Percentiles rank a stretch among this genome's conserved stretches.
phyloP scores from a whole-genome alignment of 1,139 yeast species.

The Scheffersomyces quercinus region DNA sequence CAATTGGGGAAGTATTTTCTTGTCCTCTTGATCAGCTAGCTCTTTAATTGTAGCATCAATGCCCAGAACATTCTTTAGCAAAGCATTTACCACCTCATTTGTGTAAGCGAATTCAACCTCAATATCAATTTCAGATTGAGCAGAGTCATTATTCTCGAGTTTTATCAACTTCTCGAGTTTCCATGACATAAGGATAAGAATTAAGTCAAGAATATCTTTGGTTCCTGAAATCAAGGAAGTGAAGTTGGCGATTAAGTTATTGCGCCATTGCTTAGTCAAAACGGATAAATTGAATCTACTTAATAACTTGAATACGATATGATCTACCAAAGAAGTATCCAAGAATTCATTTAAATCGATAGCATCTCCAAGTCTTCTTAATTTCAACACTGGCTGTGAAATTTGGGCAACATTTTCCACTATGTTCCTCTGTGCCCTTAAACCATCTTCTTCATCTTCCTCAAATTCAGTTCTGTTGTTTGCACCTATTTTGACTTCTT shows the following conservation, averaged over 20 bases:
- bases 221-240: slow-evolving; percentile 9
- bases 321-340: background rate
- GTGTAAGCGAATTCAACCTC: slow-evolving; percentile 3
- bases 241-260: background rate
- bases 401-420: slow-evolving; percentile 15
- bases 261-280: background rate
- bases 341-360: slow-evolving; percentile 20
- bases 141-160: slow-evolving; percentile 10
- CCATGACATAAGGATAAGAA: slow-evolving; percentile 32
- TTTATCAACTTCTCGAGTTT: slow-evolving; percentile 34
- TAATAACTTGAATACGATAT: background rate
- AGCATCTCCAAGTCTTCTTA: slow-evolving; percentile 28
- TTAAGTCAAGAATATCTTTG: slow-evolving; percentile 23
- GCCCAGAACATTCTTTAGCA: background rate
- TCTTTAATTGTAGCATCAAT: background rate
- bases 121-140: slow-evolving; percentile 21
- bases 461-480: slow-evolving; percentile 5
- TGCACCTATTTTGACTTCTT: slow-evolving; percentile 17
- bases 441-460: slow-evolving; percentile 10
- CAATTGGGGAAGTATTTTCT: slow-evolving; percentile 15
- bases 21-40: slow-evolving; percentile 1
- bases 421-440: slow-evolving; percentile 17
- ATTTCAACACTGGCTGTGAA: slow-evolving; percentile 23
- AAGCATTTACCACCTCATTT: background rate
- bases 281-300: background rate